These are phyloP conservation scores for Excoecaria cochinchinensis DNA, from an alignment of 345 rosid species.

Conservation along the genomic window DNA sequence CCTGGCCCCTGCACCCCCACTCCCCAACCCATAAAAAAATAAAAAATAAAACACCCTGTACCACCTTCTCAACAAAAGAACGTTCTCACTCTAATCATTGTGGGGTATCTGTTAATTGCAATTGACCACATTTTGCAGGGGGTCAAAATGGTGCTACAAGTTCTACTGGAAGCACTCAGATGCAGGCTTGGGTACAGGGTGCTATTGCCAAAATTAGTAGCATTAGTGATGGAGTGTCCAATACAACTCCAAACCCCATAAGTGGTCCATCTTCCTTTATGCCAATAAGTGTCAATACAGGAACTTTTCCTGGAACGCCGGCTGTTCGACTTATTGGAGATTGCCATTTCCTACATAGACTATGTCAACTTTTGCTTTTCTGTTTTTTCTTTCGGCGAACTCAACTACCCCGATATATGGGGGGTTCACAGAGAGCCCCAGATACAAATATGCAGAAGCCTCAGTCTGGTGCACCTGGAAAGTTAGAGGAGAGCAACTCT, in stretches of 20 bases:
- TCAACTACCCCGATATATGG: slow-evolving; percentile 56
- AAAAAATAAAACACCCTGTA: no score
- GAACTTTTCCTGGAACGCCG: slow-evolving; percentile 99
- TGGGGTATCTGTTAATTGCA: slow-evolving; percentile 6
- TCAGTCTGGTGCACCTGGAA: slow-evolving; percentile 69
- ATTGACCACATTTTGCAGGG: slow-evolving; percentile 40
- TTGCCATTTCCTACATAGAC: slow-evolving; percentile 97
- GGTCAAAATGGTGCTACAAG: slow-evolving; percentile 78
- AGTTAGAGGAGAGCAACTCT: slow-evolving; percentile 76
- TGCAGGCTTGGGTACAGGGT: slow-evolving; percentile 99
- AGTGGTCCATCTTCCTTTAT: slow-evolving; percentile 82
- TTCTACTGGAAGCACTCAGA: slow-evolving; percentile 86
- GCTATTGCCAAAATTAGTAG: slow-evolving; percentile 96
- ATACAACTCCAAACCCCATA: slow-evolving; percentile 64
- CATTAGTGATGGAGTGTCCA: slow-evolving; percentile 68
- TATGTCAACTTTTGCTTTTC: slow-evolving; percentile 94
- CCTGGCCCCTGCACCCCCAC: no score
- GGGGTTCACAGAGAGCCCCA: slow-evolving; percentile 52
- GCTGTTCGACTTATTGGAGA: slow-evolving; percentile 99
- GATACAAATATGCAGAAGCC: slow-evolving; percentile 73
- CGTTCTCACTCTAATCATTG: not conserved
- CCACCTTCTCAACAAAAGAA: not conserved
- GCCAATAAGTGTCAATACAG: slow-evolving; percentile 98
- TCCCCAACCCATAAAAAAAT: no score
- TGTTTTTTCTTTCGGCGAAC: slow-evolving; percentile 83